These are phyloP conservation scores for Sporobolomyces pararoseus DNA, from an alignment of 768 basidiomycete species.

Conservation along the genomic window DNA sequence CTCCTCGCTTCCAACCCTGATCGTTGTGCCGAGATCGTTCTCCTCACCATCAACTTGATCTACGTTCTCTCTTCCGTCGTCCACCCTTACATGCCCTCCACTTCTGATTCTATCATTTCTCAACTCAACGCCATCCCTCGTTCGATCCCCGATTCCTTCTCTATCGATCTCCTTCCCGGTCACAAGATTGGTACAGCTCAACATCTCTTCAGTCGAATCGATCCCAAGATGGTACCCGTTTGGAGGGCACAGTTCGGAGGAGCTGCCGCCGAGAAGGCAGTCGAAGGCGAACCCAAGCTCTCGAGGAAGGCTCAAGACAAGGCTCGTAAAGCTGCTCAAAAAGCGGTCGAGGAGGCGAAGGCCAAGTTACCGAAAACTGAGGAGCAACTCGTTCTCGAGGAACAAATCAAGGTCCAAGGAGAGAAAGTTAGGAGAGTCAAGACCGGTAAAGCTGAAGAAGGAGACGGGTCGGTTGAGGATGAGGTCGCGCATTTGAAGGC, in stretches of 20 bases:
- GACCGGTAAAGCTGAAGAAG: slow-evolving; percentile 53
- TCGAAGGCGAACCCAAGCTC: slow-evolving; percentile 26
- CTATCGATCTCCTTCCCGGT: slow-evolving; percentile 75
- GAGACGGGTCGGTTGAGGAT: slow-evolving; percentile 37
- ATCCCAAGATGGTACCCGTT: slow-evolving; percentile 77
- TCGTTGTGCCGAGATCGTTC: slow-evolving; percentile 84
- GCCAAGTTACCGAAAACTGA: slow-evolving; percentile 56
- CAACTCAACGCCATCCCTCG: slow-evolving; percentile 89
- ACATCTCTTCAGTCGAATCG: slow-evolving; percentile 89
- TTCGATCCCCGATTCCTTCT: slow-evolving; percentile 61
- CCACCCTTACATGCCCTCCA: slow-evolving; percentile 95
- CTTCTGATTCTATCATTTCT: slow-evolving; percentile 68
- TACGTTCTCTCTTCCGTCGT: slow-evolving; percentile 78
- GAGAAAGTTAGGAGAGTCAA: slow-evolving; percentile 67
- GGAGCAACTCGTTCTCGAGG: slow-evolving; percentile 69
- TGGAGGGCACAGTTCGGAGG: slow-evolving; percentile 82
- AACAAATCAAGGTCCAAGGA: slow-evolving; percentile 71
- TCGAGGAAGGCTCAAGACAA: slow-evolving; percentile 34
- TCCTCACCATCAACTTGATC: slow-evolving; percentile 86
- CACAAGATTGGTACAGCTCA: slow-evolving; percentile 80
- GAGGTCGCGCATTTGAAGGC: slow-evolving; percentile 37
- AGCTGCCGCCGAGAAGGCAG: slow-evolving; percentile 46
- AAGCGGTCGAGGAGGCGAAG: slow-evolving; percentile 40
- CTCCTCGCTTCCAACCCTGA: slow-evolving; percentile 73
- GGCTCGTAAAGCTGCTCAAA: slow-evolving; percentile 39